Base-by-base conservation (phyloP, 805 yeast species). In the Cyberlindnera euphorbiiphila region DNA sequence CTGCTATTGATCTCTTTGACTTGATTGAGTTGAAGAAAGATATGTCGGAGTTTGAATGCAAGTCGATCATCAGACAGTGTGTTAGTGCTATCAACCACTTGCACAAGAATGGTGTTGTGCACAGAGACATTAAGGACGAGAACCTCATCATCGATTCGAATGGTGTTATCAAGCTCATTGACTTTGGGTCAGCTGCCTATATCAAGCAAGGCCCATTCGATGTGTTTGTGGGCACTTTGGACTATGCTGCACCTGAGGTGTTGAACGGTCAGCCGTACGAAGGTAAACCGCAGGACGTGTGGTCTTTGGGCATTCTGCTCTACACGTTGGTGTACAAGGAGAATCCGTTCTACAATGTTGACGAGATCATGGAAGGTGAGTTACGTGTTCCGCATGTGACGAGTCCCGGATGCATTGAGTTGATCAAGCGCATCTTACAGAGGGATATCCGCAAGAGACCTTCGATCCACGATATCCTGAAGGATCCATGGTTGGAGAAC, bases 241-340 rank as follows among this genome's bases (percentile, higher is more conserved):
- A 93, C 60, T 93, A 91, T 60, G 98, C 98, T 1, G 95, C 98
- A 0, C 98, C 98, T 0, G 98, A 93, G 60, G 96, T 93, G 1
- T 67, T 93, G 24, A 72, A 80, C 35, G 98, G 98, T 2, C 80
- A 79, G 43, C 82, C 89, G 16, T 93, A 91, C 54, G 87, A 78
- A 35, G 98, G 98, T 16, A 82, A 77, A 57, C 91, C 95, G 4
- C 98, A 93, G 60, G 98, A 93, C 62, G 81, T 89, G 2, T 93
- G 98, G 98, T 96, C 98, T 0, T 69, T 91, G 56, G 98, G 98
- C 3, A 85, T 93, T 16, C 65, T 93, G 40, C 65, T 93, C 16
- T 93, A 89, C 62, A 93, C 97, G 0, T 74, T 93, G 54, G 71
- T 91, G 6, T 93, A 83, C 68, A 86, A 89, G 56, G 98, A 93